phyloP scores from a whole-genome alignment of 2,329 filamentous ascomycete species.

The Acarospora socialis region DNA sequence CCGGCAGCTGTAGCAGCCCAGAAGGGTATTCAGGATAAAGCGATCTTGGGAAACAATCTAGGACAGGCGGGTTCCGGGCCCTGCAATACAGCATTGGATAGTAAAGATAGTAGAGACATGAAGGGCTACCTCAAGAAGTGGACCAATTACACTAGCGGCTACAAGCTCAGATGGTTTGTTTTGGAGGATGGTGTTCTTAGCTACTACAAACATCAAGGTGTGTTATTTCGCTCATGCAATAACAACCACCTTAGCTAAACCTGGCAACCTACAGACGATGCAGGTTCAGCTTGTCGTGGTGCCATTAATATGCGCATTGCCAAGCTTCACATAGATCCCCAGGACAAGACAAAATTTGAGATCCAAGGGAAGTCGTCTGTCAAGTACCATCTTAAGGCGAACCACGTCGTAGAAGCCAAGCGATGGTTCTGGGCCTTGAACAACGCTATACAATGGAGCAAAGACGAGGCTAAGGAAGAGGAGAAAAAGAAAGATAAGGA shows the following conservation, averaged over 20 bases:
- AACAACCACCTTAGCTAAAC: conserved; percentile 10
- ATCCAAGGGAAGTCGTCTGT: conserved; percentile 97
- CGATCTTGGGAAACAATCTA: conserved; percentile 65
- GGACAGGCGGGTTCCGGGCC: conserved; percentile 39
- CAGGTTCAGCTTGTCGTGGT: conserved; percentile 86
- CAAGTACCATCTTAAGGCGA: conserved; percentile 95
- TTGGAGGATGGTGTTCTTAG: conserved; percentile 93
- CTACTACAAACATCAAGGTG: conserved; percentile 92
- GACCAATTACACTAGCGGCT: conserved; percentile 97
- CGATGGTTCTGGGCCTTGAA: conserved; percentile 98
- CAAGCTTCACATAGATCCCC: conserved; percentile 83
- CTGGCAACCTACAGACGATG: conserved; percentile 57
- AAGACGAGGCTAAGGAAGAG: conserved; percentile 90
- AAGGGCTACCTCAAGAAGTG: conserved; percentile 98
- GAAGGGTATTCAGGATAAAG: conserved; percentile 91
- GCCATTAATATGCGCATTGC: conserved; percentile 99
- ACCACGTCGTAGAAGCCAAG: conserved; percentile 95
- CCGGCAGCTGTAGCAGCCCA: conserved; percentile 90
- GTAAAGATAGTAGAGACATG: conserved; percentile 84
- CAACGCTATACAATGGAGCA: conserved; percentile 96
- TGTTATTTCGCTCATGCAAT: conserved; percentile 4
- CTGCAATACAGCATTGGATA: conserved; percentile 37
- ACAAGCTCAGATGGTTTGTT: conserved; percentile 95
- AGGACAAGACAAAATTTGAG: conserved; percentile 95
- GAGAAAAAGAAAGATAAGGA: conserved; percentile 60